A percentile compares a stretch with the other conserved stretches of the same genome.
phyloP scores from a whole-genome alignment of 1,139 yeast species.

The Scheffersomyces quercinus region DNA sequence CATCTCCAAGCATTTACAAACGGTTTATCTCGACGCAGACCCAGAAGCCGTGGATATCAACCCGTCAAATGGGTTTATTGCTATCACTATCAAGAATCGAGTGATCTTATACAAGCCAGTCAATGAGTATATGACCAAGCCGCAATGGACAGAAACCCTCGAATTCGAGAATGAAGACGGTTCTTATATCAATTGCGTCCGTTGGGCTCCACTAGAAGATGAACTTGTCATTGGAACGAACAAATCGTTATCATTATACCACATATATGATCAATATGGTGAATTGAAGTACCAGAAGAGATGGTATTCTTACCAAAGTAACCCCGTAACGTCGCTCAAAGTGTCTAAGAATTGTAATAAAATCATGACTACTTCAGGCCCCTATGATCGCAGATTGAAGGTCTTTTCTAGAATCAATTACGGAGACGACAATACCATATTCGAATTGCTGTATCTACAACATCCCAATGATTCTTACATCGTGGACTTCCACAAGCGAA shows the following conservation, averaged over 20 bases:
- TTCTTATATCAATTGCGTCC: slow-evolving; percentile 49
- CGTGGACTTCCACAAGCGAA: slow-evolving; percentile 32
- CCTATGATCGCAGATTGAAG: slow-evolving; percentile 66
- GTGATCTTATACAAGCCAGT: slow-evolving; percentile 44
- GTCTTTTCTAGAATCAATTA: slow-evolving; percentile 78
- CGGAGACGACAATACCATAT: slow-evolving; percentile 64
- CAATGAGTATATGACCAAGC: slow-evolving; percentile 42
- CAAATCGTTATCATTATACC: slow-evolving; percentile 52
- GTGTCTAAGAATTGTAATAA: slow-evolving; percentile 67
- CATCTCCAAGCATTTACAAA: slow-evolving; percentile 56
- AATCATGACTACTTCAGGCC: slow-evolving; percentile 60
- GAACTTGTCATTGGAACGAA: slow-evolving; percentile 67
- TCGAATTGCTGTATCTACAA: slow-evolving; percentile 68
- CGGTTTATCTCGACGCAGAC: slow-evolving; percentile 69
- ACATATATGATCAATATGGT: slow-evolving; percentile 49
- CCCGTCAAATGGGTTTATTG: slow-evolving; percentile 54
- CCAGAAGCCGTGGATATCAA: slow-evolving; percentile 69
- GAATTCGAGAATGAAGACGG: slow-evolving; percentile 18
- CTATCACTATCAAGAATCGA: slow-evolving; percentile 40
- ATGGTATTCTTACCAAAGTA: slow-evolving; percentile 60
- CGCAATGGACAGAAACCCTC: slow-evolving; percentile 48
- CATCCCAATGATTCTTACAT: slow-evolving; percentile 57
- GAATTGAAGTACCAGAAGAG: slow-evolving; percentile 29
- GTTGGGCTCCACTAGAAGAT: slow-evolving; percentile 63
- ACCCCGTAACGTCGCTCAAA: slow-evolving; percentile 53